Percentiles rank a stretch among this genome's conserved stretches.
phyloP scores from a whole-genome alignment of 108 stramenopile genomes.

The Nannochloropsis granulata region DNA sequence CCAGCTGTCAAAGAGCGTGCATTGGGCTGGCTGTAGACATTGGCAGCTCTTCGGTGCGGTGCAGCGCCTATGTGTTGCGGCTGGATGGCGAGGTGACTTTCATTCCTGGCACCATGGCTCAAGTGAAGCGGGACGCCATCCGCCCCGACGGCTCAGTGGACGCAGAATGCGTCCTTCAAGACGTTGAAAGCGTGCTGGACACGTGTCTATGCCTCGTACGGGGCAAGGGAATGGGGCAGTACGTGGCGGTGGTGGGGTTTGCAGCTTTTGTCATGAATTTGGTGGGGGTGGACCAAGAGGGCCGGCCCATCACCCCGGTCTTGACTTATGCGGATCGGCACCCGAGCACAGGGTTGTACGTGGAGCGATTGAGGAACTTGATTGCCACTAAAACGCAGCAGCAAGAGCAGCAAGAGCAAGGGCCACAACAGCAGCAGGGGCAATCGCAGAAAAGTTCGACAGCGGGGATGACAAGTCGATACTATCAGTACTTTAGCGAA shows the following conservation, averaged over 20 bases:
- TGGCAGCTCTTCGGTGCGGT: slow-evolving; percentile 15
- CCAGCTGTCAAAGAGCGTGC: neutral
- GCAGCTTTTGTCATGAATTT: slow-evolving; percentile 28
- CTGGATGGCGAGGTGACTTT: neutral
- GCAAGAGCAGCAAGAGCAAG: neutral
- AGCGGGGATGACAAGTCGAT: neutral
- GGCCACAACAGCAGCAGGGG: neutral
- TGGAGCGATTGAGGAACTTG: neutral
- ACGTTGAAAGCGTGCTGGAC: slow-evolving; percentile 1
- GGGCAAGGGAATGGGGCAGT: neutral
- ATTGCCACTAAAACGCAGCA: neutral
- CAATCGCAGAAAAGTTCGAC: neutral
- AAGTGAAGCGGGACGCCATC: slow-evolving; percentile 1
- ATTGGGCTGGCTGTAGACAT: slow-evolving; percentile 3
- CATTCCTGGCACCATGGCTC: slow-evolving; percentile 2
- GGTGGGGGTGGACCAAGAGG: slow-evolving; percentile 20
- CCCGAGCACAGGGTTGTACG: neutral
- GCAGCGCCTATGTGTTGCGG: neutral
- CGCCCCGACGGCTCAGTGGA: neutral
- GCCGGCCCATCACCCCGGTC: slow-evolving; percentile 13
- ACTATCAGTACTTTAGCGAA: neutral
- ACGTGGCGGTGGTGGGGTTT: slow-evolving; percentile 14
- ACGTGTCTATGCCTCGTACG: slow-evolving; percentile 7
- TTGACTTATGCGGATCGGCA: slow-evolving; percentile 17
- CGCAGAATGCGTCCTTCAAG: neutral